Conservation (phyloP, 2,329 filamentous ascomycete genomes). For the Leptographium lundbergii region DNA sequence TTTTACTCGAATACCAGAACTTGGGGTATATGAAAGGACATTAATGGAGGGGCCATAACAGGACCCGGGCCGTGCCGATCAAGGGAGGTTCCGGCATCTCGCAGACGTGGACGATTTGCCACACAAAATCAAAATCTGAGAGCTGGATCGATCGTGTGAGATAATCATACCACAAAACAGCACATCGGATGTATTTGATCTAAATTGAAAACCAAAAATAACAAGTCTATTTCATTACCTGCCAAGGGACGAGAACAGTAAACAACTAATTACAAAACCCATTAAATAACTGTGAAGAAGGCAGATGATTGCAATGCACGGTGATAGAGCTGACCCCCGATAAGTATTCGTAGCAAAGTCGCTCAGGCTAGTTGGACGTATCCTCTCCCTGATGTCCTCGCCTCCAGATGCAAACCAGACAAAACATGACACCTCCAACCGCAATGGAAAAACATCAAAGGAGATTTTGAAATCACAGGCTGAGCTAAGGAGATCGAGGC, state of each 20-base stretch:
- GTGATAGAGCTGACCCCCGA: background rate
- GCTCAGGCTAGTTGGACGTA: background rate
- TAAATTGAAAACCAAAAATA: background rate
- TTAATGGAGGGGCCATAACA: background rate
- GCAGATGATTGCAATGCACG: background rate
- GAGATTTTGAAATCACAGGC: background rate
- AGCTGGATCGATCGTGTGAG: background rate
- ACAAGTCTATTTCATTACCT: background rate
- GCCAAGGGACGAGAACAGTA: background rate
- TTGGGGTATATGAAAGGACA: too few relatives aligned
- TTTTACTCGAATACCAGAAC: too few relatives aligned
- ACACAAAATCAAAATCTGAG: background rate
- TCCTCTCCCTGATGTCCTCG: background rate
- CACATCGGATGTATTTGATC: background rate
- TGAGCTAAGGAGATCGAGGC: background rate
- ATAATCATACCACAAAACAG: background rate
- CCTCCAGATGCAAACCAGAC: background rate
- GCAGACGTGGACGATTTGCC: background rate
- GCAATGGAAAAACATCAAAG: background rate
- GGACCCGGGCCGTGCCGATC: background rate
- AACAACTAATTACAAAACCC: background rate
- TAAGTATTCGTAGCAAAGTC: background rate
- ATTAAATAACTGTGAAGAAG: background rate
- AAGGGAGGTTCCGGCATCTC: background rate
- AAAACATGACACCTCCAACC: background rate